Base-by-base conservation (phyloP, 345 rosid species). In the Hibiscus trionum region DNA sequence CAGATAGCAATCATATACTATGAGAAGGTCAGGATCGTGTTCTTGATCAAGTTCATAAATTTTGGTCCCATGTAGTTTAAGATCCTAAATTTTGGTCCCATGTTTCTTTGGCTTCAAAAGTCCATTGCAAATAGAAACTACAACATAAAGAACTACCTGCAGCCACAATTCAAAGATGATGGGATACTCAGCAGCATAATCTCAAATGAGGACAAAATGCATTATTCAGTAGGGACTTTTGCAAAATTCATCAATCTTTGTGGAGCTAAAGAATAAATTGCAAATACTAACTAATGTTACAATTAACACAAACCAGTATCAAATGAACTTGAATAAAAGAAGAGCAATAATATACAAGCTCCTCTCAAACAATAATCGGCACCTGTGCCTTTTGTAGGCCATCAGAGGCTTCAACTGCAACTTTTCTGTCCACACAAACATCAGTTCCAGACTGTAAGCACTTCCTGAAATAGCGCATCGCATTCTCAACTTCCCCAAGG, bases 301-400 rank as follows among this genome's bases (percentile, higher is more conserved):
- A 53, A 33, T 61, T 7, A 55, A 74, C 7, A 67, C 15, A 62
- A 55, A 72, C 59, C 29, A 47, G 31, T 56, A 53, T 2, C 56
- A 29, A 27, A 8, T 31, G 10, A 14, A 60, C 19, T 31, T 15
- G 29, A 61, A 16, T 19, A 26, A 47, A 66, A 46, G 3, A 71
- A 57, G 26, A 70, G 4, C 19, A 37, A 58, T 5, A 27, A 49
- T 39, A 16, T 11, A 15, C 39, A 56, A 61, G 33, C 35, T 63
- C 39, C 17, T 33, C n/a, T 16, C 52, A n/a, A 46, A 47, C 8
- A 67, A 72, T 72, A 72, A 46, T 17, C 46, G 16, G 44, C 75
- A 93, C 99, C 95, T 89, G 93, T 17, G 90, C 94, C 84, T 88
- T 89, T 77, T 82, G 90, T 71, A 96, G 84, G 78, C 98, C 94